These are phyloP conservation scores for Amylocarpus encephaloides DNA, from an alignment of 2,329 filamentous ascomycete species.

Conservation along the genomic window DNA sequence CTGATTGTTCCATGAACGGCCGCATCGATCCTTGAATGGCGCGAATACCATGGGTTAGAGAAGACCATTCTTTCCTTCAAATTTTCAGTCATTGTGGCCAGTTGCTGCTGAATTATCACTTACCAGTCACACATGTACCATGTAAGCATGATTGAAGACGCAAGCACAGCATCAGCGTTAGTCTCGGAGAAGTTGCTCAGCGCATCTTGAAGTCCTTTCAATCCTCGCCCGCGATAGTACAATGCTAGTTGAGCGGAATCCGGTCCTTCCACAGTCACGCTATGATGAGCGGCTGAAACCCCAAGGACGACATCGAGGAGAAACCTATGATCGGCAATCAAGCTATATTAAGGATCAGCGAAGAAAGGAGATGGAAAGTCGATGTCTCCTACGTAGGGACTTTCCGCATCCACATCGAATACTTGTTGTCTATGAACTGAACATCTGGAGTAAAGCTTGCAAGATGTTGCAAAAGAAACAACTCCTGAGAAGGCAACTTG, in stretches of 20 bases:
- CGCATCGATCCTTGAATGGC: slow-evolving; percentile 3
- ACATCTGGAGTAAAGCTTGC: slow-evolving; percentile 3
- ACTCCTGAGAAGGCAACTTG: slow-evolving; percentile 6
- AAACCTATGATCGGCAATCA: slow-evolving; percentile 6
- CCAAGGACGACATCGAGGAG: slow-evolving; percentile 6
- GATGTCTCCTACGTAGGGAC: not conserved
- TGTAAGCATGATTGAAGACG: slow-evolving; percentile 10
- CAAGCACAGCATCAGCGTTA: slow-evolving; percentile 15
- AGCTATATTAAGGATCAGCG: not conserved
- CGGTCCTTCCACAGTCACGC: not conserved
- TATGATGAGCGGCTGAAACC: slow-evolving; percentile 7
- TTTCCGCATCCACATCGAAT: slow-evolving; percentile 7
- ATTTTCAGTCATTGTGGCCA: not conserved
- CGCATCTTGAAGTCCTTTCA: slow-evolving; percentile 12
- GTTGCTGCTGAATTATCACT: not conserved
- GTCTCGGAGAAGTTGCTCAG: slow-evolving; percentile 8
- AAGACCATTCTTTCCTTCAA: slow-evolving; percentile 9
- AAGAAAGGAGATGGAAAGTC: not conserved
- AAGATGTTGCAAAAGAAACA: slow-evolving; percentile 6
- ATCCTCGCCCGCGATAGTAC: slow-evolving; percentile 7
- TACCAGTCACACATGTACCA: slow-evolving; percentile 14
- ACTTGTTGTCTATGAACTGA: slow-evolving; percentile 10
- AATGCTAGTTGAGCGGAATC: slow-evolving; percentile 6
- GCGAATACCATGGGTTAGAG: slow-evolving; percentile 8
- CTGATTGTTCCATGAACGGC: slow-evolving; percentile 2